A percentile compares a stretch with the other conserved stretches of the same genome.
phyloP scores from a whole-genome alignment of 371 early-diverging fungal genomes.

The Apophysomyces trapeziformis region DNA sequence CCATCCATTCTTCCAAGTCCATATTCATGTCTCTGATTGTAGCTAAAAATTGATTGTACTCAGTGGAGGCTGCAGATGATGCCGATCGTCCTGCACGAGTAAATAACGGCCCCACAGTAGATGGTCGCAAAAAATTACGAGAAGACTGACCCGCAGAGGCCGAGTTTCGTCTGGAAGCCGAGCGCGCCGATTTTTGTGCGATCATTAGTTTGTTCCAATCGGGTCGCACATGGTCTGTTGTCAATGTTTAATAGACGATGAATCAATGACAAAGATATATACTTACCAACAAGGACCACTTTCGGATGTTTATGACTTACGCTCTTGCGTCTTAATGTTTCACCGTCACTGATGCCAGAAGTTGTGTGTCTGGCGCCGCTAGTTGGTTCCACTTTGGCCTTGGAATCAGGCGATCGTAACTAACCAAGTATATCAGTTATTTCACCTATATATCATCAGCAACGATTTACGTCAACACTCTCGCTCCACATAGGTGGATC shows the following conservation, averaged over 20 bases:
- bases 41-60: constrained; percentile 61
- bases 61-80: constrained; percentile 48
- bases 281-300: constrained; percentile 77
- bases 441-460: background rate
- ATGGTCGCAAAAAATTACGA: constrained; percentile 23
- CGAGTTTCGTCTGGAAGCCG: constrained; percentile 51
- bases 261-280: constrained; percentile 7
- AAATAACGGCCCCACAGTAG: constrained; percentile 28
- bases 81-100: constrained; percentile 49
- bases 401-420: constrained; percentile 1
- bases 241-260: background rate
- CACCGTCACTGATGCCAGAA: constrained; percentile 37
- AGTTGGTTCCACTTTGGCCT: constrained; percentile 20
- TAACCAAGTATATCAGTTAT: background rate
- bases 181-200: constrained; percentile 32
- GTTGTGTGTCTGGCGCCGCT: constrained; percentile 47
- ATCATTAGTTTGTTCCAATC: constrained; percentile 59
- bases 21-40: constrained; percentile 77
- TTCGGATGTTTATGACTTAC: constrained; percentile 63
- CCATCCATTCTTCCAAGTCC: constrained; percentile 90
- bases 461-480: constrained; percentile 11
- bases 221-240: constrained; percentile 79
- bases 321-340: constrained; percentile 57
- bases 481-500: constrained; percentile 54
- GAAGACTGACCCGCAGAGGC: constrained; percentile 41